A percentile compares a stretch with the other conserved stretches of the same genome.
phyloP scores from a whole-genome alignment of 2,329 filamentous ascomycete species.

The Alternaria sp. region DNA sequence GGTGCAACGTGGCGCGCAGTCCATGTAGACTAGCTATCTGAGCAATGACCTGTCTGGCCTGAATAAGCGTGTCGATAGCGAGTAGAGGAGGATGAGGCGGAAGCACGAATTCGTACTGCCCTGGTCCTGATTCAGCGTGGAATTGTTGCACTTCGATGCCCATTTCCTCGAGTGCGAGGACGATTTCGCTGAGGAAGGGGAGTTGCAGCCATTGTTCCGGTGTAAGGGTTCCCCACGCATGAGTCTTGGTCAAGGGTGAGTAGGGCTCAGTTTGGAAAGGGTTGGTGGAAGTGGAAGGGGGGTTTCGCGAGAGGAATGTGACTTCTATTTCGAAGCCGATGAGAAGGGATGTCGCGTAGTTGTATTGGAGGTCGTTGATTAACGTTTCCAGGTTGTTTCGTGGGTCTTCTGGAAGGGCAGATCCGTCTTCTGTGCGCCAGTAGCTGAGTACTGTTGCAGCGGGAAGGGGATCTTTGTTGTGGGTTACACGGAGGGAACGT shows the following conservation, averaged over 20 bases:
- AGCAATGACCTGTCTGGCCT: constrained; percentile 72
- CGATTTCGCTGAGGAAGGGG: constrained; percentile 69
- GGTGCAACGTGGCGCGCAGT: constrained; percentile 74
- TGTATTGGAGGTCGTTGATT: constrained; percentile 58
- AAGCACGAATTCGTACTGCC: constrained; percentile 80
- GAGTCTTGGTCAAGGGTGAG: constrained; percentile 63
- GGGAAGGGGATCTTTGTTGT: constrained; percentile 53
- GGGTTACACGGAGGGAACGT: constrained; percentile 62
- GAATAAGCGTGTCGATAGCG: constrained; percentile 74
- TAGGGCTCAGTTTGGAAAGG: constrained; percentile 36
- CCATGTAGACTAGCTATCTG: constrained; percentile 67
- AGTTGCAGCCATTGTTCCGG: constrained; percentile 66
- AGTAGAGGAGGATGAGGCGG: constrained; percentile 66
- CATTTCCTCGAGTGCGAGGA: constrained; percentile 63
- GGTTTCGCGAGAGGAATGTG: constrained; percentile 65
- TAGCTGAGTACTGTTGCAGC: constrained; percentile 72
- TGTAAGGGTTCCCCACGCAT: constrained; percentile 74
- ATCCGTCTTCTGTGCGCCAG: constrained; percentile 65
- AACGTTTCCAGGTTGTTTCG: constrained; percentile 55
- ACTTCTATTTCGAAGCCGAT: constrained; percentile 86
- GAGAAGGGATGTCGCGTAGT: constrained; percentile 64
- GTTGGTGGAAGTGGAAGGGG: constrained; percentile 24
- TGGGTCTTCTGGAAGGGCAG: constrained; percentile 65
- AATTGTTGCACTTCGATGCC: constrained; percentile 74
- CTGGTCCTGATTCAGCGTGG: constrained; percentile 74